Evolutionary conservation across 768 basidiomycete species (phyloP).

Genomic region (Trametes cingulata): DNA sequence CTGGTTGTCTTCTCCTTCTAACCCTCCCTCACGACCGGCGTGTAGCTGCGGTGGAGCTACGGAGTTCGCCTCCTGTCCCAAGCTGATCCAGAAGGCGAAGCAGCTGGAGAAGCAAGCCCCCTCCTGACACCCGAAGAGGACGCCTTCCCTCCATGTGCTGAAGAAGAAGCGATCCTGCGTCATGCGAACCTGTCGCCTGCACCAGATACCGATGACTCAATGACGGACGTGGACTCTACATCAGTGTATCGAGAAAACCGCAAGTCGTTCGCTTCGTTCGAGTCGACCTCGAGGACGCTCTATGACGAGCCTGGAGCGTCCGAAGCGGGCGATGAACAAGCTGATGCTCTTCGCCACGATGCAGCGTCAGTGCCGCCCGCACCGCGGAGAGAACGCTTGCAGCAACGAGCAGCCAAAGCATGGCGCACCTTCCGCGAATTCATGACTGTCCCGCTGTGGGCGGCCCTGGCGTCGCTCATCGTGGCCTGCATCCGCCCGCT

Average conservation of each 20-base stretch:
- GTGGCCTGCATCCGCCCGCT: conserved; percentile 78
- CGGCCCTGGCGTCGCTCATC: conserved; percentile 71
- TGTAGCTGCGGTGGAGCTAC: conserved; percentile 87
- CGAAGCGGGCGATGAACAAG: no score
- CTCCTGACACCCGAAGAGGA: conserved; percentile 36
- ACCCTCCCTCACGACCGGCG: not conserved
- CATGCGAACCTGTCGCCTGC: conserved; percentile 14
- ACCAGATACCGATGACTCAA: conserved; percentile 5
- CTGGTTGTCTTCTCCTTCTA: not conserved
- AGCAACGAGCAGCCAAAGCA: conserved; percentile 22
- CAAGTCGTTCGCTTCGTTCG: no score
- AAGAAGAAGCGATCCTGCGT: conserved; percentile 23
- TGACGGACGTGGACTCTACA: no score
- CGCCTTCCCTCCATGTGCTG: conserved; percentile 26
- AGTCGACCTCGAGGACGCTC: no score
- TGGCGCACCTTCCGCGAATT: conserved; percentile 58
- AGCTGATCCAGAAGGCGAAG: conserved; percentile 50
- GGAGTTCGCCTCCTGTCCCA: conserved; percentile 81
- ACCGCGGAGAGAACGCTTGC: no score
- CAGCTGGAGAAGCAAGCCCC: conserved; percentile 36
- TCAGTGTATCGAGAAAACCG: no score
- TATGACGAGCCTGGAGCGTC: no score
- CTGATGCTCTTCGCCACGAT: no score
- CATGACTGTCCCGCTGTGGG: conserved; percentile 90
- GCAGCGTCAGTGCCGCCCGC: no score